These are phyloP conservation scores for Yarrowia divulgata DNA, from an alignment of 805 yeast genomes.

Conservation along the genomic window DNA sequence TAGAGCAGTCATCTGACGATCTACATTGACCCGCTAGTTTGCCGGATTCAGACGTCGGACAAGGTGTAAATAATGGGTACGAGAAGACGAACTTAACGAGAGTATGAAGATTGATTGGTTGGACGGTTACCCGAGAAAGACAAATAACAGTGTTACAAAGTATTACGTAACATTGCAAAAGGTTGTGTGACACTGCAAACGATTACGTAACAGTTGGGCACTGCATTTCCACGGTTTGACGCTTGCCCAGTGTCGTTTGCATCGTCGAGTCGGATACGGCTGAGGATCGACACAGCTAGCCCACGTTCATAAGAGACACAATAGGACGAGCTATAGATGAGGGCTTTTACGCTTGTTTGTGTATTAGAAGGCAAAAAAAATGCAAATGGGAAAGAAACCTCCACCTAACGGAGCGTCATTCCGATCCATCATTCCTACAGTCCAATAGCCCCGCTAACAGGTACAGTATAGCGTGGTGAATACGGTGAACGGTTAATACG, in stretches of 20 bases:
- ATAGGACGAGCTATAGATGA: slow-evolving; percentile 1
- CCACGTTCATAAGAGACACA: neutral
- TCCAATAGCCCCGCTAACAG: neutral
- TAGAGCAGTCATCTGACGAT: neutral
- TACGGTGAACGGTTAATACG: too few relatives aligned
- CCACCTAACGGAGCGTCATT: neutral
- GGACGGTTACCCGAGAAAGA: too few relatives aligned
- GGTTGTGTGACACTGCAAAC: too few relatives aligned
- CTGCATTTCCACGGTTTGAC: too few relatives aligned
- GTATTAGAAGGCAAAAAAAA: neutral
- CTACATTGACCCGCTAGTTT: neutral
- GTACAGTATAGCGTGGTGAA: too few relatives aligned
- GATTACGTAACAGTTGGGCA: too few relatives aligned
- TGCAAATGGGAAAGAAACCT: neutral
- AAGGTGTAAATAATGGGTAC: too few relatives aligned
- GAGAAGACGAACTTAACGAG: neutral
- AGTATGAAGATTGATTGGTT: too few relatives aligned
- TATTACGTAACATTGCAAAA: too few relatives aligned
- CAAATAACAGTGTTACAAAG: too few relatives aligned
- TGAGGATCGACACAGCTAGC: slow-evolving; percentile 15
- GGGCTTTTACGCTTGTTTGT: slow-evolving; percentile 1
- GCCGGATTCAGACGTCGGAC: too few relatives aligned
- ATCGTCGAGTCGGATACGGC: neutral
- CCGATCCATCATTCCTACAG: neutral
- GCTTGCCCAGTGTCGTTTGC: too few relatives aligned